phyloP scores from a whole-genome alignment of 768 basidiomycete genomes.

The Leccinum rimulosum region DNA sequence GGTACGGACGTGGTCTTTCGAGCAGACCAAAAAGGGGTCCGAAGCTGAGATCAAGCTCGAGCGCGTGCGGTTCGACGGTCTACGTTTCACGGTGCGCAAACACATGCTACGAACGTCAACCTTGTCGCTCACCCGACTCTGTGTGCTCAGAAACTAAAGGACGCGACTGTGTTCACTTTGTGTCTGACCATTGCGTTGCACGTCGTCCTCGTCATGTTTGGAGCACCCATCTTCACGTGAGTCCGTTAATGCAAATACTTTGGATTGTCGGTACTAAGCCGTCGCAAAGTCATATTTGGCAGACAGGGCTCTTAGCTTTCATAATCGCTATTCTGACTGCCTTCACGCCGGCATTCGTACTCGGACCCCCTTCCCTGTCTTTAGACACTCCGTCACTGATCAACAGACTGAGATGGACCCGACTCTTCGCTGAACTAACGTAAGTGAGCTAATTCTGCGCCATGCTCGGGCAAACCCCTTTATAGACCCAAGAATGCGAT shows the following conservation, averaged over 20 bases:
- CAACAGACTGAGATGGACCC: slow-evolving; percentile 66
- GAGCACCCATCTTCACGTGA: slow-evolving; percentile 67
- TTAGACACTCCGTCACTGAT: slow-evolving; percentile 44
- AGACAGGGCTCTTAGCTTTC: slow-evolving; percentile 69
- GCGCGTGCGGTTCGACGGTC: slow-evolving; percentile 36
- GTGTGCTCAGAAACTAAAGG: slow-evolving; percentile 43
- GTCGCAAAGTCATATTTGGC: slow-evolving; percentile 43
- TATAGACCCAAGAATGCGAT: slow-evolving; percentile 56
- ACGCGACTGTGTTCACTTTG: slow-evolving; percentile 54
- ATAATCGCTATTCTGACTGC: slow-evolving; percentile 64
- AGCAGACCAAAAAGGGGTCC: slow-evolving; percentile 38
- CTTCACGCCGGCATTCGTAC: slow-evolving; percentile 66
- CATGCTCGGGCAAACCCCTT: slow-evolving; percentile 4
- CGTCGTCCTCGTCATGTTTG: slow-evolving; percentile 59
- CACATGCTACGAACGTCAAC: background rate
- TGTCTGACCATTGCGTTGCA: slow-evolving; percentile 46
- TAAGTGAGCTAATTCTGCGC: slow-evolving; percentile 41
- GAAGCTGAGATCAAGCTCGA: slow-evolving; percentile 44
- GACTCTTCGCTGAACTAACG: slow-evolving; percentile 81
- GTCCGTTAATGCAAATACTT: slow-evolving; percentile 3
- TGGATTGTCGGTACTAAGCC: background rate
- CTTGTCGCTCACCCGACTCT: slow-evolving; percentile 1
- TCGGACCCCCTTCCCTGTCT: slow-evolving; percentile 58
- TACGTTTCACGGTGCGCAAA: slow-evolving; percentile 40
- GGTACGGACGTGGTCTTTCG: slow-evolving; percentile 58